Evolutionary conservation across 805 yeast genomes (phyloP), one percentile per base, ranked within the genome.

Genomic region (Saturnispora gosingensis): DNA sequence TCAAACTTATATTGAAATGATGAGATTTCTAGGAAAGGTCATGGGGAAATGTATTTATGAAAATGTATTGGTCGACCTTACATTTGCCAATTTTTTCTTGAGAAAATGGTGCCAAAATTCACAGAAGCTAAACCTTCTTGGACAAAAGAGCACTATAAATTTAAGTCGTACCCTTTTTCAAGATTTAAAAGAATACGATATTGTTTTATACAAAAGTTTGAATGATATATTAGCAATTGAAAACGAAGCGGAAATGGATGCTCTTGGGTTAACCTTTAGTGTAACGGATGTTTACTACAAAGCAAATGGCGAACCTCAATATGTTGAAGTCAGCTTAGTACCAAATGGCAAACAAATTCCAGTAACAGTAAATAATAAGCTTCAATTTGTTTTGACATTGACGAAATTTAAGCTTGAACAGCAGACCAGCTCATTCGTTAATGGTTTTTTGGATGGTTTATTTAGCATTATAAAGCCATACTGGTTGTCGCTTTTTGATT

Each of bases 41-140:
- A 73, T 91, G 44, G 99, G 97, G 1, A 91, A 89, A 63, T 90
- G 97, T 61, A 70, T 91, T 3, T 88, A 87, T 63, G 96, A 88
- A 51, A 81, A 81, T 49, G 83, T 89, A 3, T 71, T 91, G 56
- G 79, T 91, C 7, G 95, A 90, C 65, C 77, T 87, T 24, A 77
- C 81, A 16, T 90, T 91, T 74, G 89, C 97, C 0, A 86, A 91
- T 2, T 88, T 88, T 56, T 91, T 91, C 60, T 65, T 93, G 43
- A 80, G 76, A 65, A 81, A 85, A 61, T 80, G 91, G 83, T 53
- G 50, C 24, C 20, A 53, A 27, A 8, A 20, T 36, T 18, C 38
- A 5, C 30, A 40, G 42, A 25, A 70, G 76, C 47, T 16, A 11
- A 55, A 54, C 30, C 53, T 61, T 10, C 48, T 56, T 6, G 64